Conservation (phyloP, 129 eudicot genomes). For the Artemisia tridentata region DNA sequence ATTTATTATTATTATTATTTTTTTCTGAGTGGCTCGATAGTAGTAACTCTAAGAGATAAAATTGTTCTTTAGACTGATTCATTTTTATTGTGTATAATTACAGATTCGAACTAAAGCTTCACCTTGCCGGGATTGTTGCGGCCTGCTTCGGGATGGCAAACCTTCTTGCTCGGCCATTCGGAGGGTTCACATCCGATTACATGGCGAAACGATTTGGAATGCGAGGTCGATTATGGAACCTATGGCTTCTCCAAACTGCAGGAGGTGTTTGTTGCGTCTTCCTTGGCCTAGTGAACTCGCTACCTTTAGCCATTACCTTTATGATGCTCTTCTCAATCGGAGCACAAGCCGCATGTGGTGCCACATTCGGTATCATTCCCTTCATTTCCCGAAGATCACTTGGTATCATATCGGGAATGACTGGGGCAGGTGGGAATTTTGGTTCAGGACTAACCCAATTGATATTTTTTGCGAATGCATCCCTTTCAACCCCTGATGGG, state of each 20-base stretch:
- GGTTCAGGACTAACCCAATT: conserved; percentile 76
- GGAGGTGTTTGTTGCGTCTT: conserved; percentile 73
- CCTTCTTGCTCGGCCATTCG: conserved; percentile 70
- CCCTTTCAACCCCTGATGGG: conserved; percentile 49
- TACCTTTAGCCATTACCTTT: conserved; percentile 51
- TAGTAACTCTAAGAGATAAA: no score
- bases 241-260: conserved; percentile 76
- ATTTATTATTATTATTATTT: no score
- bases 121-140: conserved; percentile 72
- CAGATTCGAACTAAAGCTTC: conserved; percentile 72
- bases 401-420: conserved; percentile 75
- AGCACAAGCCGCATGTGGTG: conserved; percentile 92
- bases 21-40: no score
- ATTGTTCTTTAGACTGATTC: no score
- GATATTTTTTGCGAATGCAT: conserved; percentile 55
- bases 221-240: conserved; percentile 89
- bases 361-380: conserved; percentile 80
- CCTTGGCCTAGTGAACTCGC: conserved; percentile 54
- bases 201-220: conserved; percentile 60
- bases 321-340: conserved; percentile 81
- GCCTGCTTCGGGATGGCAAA: conserved; percentile 94
- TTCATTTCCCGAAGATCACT: conserved; percentile 77
- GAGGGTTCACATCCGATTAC: conserved; percentile 70
- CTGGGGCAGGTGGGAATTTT: conserved; percentile 89
- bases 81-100: background rate